Evolutionary conservation across 2,329 filamentous ascomycete species (phyloP).

Genomic region (Blastomyces gilchristii): DNA sequence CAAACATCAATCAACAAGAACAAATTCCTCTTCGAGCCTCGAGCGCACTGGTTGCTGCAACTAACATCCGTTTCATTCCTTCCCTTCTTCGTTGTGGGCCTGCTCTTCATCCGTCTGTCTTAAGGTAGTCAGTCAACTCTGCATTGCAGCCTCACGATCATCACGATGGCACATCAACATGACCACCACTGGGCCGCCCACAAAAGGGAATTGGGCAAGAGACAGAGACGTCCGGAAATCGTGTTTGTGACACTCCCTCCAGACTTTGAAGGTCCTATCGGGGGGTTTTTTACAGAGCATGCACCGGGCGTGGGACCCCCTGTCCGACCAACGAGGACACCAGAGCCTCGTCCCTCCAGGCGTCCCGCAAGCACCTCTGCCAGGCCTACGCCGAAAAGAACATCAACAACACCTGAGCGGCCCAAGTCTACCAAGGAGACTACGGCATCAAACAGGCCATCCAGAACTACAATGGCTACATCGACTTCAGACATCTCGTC

Average conservation of each 20-base stretch:
- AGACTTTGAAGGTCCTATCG: conserved; percentile 44
- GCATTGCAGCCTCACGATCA: neutral
- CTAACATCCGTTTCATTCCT: neutral
- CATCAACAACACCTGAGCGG: conserved; percentile 10
- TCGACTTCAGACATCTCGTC: conserved; percentile 17
- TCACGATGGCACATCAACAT: conserved; percentile 11
- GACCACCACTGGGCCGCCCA: conserved; percentile 11
- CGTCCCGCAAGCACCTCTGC: conserved; percentile 12
- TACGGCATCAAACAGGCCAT: conserved; percentile 13
- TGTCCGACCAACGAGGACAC: conserved; percentile 17
- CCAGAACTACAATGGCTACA: conserved; percentile 18
- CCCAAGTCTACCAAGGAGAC: conserved; percentile 8
- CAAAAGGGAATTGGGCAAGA: conserved; percentile 1
- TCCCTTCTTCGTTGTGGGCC: neutral
- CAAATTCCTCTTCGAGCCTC: neutral
- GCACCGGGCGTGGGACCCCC: conserved; percentile 21
- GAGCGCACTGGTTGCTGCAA: conserved; percentile 14
- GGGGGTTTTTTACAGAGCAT: conserved; percentile 37
- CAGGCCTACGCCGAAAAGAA: conserved; percentile 18
- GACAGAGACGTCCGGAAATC: conserved; percentile 19
- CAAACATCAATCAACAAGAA: neutral
- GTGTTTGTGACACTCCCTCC: conserved; percentile 44
- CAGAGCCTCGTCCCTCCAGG: conserved; percentile 8
- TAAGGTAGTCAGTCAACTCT: neutral
- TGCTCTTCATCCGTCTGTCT: neutral